Percentiles rank a stretch among this genome's conserved stretches.
phyloP scores from a whole-genome alignment of 768 basidiomycete species.

The Rhizopogon sp. region DNA sequence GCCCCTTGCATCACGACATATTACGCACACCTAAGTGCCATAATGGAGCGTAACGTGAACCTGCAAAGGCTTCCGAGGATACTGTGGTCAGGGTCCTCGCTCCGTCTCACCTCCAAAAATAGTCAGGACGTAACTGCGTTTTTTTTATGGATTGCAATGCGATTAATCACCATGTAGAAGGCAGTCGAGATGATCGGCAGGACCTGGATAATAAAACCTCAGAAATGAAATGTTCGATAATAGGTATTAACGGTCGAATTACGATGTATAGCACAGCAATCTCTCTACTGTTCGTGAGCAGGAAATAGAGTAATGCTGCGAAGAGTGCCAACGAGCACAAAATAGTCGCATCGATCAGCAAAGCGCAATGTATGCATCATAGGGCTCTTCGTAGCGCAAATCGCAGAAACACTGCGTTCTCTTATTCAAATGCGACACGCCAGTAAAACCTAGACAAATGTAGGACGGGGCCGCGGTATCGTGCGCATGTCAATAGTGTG shows the following conservation, averaged over 20 bases:
- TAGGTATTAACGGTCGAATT: background rate
- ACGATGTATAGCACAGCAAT: background rate
- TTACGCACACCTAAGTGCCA: no score
- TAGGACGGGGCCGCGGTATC: no score
- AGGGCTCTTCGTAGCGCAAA: no score
- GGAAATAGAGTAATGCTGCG: background rate
- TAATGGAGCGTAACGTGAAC: background rate
- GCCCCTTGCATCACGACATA: no score
- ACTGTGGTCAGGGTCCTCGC: background rate
- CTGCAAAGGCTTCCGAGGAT: background rate
- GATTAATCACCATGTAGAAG: conserved; percentile 1
- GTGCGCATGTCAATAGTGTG: background rate
- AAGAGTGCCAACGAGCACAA: conserved; percentile 4
- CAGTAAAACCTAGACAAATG: background rate
- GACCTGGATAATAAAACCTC: background rate
- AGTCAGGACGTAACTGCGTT: background rate
- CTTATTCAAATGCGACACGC: background rate
- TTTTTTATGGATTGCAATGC: background rate
- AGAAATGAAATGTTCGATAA: background rate
- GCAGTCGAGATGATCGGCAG: conserved; percentile 2
- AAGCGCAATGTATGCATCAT: no score
- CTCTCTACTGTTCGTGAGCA: background rate
- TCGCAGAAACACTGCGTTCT: background rate
- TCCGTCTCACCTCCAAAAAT: background rate
- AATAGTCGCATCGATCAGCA: background rate